Evolutionary conservation across 1,284 basidiomycete genomes (phyloP), one percentile per base, ranked within the genome.

Genomic region (Volvariella surrecta): DNA sequence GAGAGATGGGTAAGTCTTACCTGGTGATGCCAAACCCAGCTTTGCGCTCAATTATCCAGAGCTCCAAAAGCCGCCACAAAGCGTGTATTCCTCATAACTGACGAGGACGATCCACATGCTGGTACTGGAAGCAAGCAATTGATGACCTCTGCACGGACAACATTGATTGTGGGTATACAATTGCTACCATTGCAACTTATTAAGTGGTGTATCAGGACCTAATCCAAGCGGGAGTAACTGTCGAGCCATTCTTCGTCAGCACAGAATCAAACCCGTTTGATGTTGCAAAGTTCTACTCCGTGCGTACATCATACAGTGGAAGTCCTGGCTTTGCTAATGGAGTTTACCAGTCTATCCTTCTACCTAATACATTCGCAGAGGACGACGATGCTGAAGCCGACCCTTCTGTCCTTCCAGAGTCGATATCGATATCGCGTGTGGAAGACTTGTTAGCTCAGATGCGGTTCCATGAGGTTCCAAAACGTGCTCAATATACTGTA

Each of bases 221-320:
- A 32, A 71, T 74, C 2, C 82, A 90, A 58, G 76, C 85, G 4
- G 90, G 91, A 0, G 82, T 90, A 24, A 76, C 74, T 4, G 71
- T 98, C 40, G 89, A 94, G 54, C 91, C 95, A 0, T 98, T 94
- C 63, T 96, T 98, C 63, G 89, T 99, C 55, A 79, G 78, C 51
- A 77, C 77, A 0, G 64, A 73, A 2, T 74, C 80, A 4, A 79
- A 80, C 40, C 67, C 73, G 0, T 95, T 95, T 52, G 77, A 89
- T 42, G 67, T 85, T 3, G 69, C 75, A 11, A 81, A 77, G 34
- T 97, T 95, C 63, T 99, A 91, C 64, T 82, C 84, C 17, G 92
- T 94, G 48, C 49, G 82, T 63, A 21, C 32, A 9, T n/a, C 22
- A 38, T 30, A 19, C 21, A 17, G 8, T 35, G 8, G 28, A 15